Percentiles rank a stretch among this genome's conserved stretches.
Conservation (phyloP, 2,329 filamentous ascomycete species). For the Geosmithia putterillii region DNA sequence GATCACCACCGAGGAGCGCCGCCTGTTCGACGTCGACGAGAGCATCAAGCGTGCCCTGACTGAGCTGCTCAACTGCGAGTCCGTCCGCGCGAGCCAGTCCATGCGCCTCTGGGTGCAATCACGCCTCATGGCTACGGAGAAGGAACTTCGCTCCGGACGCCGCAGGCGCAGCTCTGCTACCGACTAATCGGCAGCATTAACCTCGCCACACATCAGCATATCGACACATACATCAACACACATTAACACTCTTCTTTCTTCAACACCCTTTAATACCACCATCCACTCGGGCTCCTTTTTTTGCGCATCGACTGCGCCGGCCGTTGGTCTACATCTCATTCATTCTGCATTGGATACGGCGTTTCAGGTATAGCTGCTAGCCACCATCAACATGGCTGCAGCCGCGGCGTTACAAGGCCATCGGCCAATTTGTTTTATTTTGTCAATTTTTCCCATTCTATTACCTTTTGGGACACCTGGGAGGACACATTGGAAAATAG, state of each 20-base stretch:
- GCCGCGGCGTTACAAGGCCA: neutral
- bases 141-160: slow-evolving; percentile 40
- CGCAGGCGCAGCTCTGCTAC: slow-evolving; percentile 28
- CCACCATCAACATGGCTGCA: neutral
- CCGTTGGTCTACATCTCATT: neutral
- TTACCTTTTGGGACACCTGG: neutral
- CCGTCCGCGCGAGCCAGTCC: slow-evolving; percentile 34
- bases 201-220: neutral
- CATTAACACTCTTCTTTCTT: neutral
- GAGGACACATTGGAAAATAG: neutral
- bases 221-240: neutral
- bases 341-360: neutral
- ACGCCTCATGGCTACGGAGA: slow-evolving; percentile 47
- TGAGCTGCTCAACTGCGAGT: slow-evolving; percentile 47
- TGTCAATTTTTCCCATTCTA: neutral
- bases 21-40: slow-evolving; percentile 44
- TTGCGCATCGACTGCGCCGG: neutral
- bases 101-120: slow-evolving; percentile 48
- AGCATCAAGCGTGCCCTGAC: slow-evolving; percentile 49
- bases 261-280: neutral
- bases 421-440: neutral
- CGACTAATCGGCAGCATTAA: neutral
- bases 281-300: neutral
- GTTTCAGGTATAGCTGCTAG: neutral
- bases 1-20: slow-evolving; percentile 39